Base-by-base conservation (phyloP, 2,329 filamentous ascomycete genomes). In the Clathrospora elynae region DNA sequence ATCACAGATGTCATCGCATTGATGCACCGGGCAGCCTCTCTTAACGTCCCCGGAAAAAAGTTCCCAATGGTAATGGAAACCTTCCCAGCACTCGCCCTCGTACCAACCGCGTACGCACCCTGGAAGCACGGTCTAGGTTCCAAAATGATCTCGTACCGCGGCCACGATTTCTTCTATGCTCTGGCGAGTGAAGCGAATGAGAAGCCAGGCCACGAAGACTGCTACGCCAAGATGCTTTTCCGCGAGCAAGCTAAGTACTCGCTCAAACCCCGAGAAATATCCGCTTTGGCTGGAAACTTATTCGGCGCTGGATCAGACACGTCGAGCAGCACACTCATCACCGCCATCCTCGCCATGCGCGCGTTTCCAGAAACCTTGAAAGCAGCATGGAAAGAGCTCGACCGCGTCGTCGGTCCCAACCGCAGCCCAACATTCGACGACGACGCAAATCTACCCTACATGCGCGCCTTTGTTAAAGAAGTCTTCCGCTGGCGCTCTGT, bases 31-130 rank as follows among this genome's bases (percentile, higher is more conserved):
- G 79, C 80, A 1, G 80, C 79, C 2, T 78, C 81, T 41, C 66
- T 83, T 4, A 70, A 71, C 17, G 70, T 72, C 1, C 67, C 67
- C 1, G 82, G 70, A 12, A 79, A 79, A 57, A 75, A 66, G 0
- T 82, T 83, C 46, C 80, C 80, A 3, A 81, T 81, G 76, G 62
- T 83, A 18, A 73, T 81, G 66, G 79, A 81, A 59, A 81, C 78
- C 0, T 81, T 81, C 59, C 75, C 74, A 29, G 62, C 80, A 2
- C 74, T 82, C n/a, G 79, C 79, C 1, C 37, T 33, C n/a, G 73
- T 81, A 79, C 53, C 80, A 77, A 16, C 81, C 77, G 77, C 49
- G 31, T 54, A 51, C 29, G 66, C 65, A 1, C 66, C 66, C 1
- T 70, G 67, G 66, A 70, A 68, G 31, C 62, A 66, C 12, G 66